phyloP scores from a whole-genome alignment of 352 stramenopile genomes.

The Phytophthora pseudosyringae region DNA sequence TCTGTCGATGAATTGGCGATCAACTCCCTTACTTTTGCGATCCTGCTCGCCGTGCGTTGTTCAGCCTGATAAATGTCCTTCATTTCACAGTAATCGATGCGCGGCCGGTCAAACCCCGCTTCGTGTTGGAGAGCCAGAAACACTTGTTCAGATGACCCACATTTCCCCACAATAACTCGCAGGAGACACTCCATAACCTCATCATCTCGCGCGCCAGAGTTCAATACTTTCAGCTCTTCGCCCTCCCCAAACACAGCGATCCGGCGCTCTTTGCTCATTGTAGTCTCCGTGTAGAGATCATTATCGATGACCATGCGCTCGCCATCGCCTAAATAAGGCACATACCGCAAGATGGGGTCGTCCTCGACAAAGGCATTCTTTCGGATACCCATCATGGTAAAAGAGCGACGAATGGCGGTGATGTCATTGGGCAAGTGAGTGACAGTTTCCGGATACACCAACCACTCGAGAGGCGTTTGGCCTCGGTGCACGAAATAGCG shows the following conservation, averaged over 20 bases:
- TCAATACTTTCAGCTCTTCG: constrained; percentile 44
- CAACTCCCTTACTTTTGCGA: constrained; percentile 37
- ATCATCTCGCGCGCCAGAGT: constrained; percentile 50
- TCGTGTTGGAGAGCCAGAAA: constrained; percentile 50
- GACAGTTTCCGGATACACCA: constrained; percentile 61
- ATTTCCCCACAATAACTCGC: constrained; percentile 54
- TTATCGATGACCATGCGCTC: constrained; percentile 61
- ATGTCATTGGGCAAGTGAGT: constrained; percentile 54
- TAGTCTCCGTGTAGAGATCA: constrained; percentile 64
- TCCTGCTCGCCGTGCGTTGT: constrained; percentile 21
- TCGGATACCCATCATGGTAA: constrained; percentile 73
- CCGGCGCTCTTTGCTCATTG: constrained; percentile 59
- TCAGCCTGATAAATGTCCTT: constrained; percentile 43
- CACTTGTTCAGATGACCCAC: constrained; percentile 51
- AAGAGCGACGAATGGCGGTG: constrained; percentile 53
- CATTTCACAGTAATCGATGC: constrained; percentile 56
- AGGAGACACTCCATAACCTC: constrained; percentile 71
- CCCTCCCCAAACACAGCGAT: constrained; percentile 49
- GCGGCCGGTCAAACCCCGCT: constrained; percentile 41
- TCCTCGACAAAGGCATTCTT: constrained; percentile 83
- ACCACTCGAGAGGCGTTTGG: constrained; percentile 11
- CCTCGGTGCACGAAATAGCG: constrained; percentile 43
- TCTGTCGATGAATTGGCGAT: constrained; percentile 17
- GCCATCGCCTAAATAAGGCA: constrained; percentile 91
- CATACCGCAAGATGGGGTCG: constrained; percentile 84